Evolutionary conservation across 257 asterid species (phyloP).

Genomic region (Nicotiana paniculata): DNA sequence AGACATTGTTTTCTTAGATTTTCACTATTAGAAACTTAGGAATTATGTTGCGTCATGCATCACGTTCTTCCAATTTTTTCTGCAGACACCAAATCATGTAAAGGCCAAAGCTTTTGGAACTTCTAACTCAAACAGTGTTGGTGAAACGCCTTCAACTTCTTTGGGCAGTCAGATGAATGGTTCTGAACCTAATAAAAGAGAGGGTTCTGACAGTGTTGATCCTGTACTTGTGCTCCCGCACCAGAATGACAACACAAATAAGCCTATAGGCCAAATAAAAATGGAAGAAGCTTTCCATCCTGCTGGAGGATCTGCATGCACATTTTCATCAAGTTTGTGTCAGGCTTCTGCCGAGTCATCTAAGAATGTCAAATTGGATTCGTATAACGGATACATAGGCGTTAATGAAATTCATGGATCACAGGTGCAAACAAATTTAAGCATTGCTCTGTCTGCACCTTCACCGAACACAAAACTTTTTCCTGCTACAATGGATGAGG

Average conservation of each 20-base stretch:
- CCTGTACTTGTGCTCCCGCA: conserved; percentile 24
- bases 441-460: conserved; percentile 56
- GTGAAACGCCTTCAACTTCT: conserved; percentile 17
- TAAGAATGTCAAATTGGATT: conserved; percentile 22
- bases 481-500: conserved; percentile 40
- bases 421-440: conserved; percentile 61
- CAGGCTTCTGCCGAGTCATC: conserved; percentile 33
- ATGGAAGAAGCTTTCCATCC: conserved; percentile 20
- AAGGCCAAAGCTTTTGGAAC: conserved; percentile 32
- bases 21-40: background rate
- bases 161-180: conserved; percentile 20
- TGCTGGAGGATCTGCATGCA: conserved; percentile 37
- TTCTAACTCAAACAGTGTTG: conserved; percentile 27
- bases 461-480: conserved; percentile 35
- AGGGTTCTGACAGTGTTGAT: conserved; percentile 27
- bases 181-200: conserved; percentile 29
- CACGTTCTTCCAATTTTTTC: conserved; percentile 25
- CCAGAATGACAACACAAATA: conserved; percentile 24
- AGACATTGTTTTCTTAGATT: background rate
- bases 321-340: conserved; percentile 27
- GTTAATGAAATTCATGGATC: conserved; percentile 28
- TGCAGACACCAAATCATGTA: conserved; percentile 51
- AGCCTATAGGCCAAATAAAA: conserved; percentile 31
- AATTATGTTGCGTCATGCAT: background rate
- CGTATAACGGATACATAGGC: conserved; percentile 26